Conservation (phyloP, 83 land plant genomes). For the Thuja plicata region DNA sequence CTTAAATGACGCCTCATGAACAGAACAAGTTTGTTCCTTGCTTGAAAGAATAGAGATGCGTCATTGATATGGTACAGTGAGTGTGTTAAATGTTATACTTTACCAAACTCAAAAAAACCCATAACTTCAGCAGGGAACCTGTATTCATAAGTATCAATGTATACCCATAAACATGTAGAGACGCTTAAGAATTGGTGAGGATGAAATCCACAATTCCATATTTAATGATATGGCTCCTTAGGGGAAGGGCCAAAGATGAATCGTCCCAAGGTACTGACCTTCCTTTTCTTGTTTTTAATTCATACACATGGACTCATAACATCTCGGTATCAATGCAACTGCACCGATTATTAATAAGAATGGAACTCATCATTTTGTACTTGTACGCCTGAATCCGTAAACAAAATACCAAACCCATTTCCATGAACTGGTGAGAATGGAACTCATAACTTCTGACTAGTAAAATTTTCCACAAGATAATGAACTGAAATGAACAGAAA, state of each 20-base stretch:
- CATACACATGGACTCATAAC: not conserved
- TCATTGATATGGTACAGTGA: not conserved
- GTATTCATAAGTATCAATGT: not conserved
- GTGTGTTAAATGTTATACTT: not conserved
- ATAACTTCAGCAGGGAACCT: not conserved
- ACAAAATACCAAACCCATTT: not conserved
- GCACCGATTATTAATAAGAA: no score
- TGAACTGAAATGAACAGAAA: not conserved
- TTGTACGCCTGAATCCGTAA: no score
- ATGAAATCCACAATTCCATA: not conserved
- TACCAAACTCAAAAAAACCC: not conserved
- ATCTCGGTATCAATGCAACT: not conserved
- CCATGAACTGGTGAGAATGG: not conserved
- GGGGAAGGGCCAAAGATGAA: not conserved
- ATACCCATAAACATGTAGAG: not conserved
- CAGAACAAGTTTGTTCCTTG: not conserved
- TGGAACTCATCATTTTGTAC: no score
- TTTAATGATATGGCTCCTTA: not conserved
- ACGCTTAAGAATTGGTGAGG: not conserved
- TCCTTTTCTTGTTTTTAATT: not conserved
- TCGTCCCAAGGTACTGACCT: not conserved
- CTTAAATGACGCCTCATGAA: not conserved
- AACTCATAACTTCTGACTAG: not conserved
- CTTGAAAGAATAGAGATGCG: not conserved
- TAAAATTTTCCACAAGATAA: not conserved